These are phyloP conservation scores for Xanthoconium stramineum DNA, from an alignment of 768 basidiomycete genomes.

Conservation along the genomic window DNA sequence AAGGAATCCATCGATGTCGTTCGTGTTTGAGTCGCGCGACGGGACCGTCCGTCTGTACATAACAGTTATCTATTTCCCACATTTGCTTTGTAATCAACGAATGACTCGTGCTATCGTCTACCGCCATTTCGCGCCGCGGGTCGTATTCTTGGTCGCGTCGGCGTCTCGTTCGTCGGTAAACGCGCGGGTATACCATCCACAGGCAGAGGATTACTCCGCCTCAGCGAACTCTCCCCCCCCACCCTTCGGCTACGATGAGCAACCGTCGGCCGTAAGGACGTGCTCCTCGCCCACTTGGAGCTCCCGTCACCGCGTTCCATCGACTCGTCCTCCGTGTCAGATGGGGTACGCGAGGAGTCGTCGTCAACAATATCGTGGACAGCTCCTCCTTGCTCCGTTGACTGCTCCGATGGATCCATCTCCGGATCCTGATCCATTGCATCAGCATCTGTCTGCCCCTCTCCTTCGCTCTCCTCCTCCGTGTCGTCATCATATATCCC, in stretches of 20 bases:
- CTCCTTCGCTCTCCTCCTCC: constrained; percentile 41
- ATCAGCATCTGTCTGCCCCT: constrained; percentile 59
- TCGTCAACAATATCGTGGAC: constrained; percentile 28
- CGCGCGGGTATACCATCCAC: constrained; percentile 34
- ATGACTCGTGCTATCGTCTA: constrained; percentile 38
- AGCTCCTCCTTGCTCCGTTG: constrained; percentile 25
- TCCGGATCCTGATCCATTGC: constrained; percentile 70
- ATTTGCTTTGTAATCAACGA: constrained; percentile 9
- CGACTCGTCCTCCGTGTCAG: constrained; percentile 31
- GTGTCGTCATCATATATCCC: constrained; percentile 72
- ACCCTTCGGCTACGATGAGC: constrained; percentile 16
- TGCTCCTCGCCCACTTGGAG: constrained; percentile 30
- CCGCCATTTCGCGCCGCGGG: constrained; percentile 36
- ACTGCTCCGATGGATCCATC: constrained; percentile 32
- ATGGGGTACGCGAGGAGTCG: constrained; percentile 21
- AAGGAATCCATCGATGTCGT: constrained; percentile 66
- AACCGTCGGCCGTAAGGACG: constrained; percentile 16
- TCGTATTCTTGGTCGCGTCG: constrained; percentile 58
- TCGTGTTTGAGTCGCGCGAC: constrained; percentile 6
- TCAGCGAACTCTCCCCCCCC: constrained; percentile 23
- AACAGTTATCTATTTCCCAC: constrained; percentile 28
- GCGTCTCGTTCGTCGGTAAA: constrained; percentile 50
- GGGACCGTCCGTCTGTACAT: neutral
- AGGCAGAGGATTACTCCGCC: constrained; percentile 27
- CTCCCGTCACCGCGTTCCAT: constrained; percentile 31